A percentile compares a stretch with the other conserved stretches of the same genome.
Evolutionary conservation across 768 basidiomycete genomes (phyloP).

Genomic region (Tricholoma saponaceum): DNA sequence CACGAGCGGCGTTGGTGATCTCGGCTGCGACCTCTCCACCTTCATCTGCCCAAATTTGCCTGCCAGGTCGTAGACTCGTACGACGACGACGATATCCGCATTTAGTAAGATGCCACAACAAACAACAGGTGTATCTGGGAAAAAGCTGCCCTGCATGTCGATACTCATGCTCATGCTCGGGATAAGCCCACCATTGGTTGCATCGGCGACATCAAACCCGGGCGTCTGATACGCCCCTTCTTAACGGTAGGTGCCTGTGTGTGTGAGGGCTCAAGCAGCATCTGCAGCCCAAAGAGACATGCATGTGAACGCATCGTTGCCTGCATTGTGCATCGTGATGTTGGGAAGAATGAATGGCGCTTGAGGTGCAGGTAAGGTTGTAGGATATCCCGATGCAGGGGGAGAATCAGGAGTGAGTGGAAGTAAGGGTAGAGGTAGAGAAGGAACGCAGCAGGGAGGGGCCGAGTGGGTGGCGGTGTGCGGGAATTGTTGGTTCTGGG

Average conservation of each 20-base stretch:
- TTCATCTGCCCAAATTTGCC: constrained; percentile 39
- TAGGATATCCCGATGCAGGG: constrained; percentile 7
- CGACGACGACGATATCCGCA: too few species aligned
- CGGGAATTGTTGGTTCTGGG: constrained; percentile 53
- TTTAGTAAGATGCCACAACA: not conserved
- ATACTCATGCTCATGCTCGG: constrained; percentile 7
- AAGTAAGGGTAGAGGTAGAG: constrained; percentile 29
- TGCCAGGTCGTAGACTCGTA: constrained; percentile 36
- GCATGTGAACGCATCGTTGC: constrained; percentile 72
- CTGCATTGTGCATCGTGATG: constrained; percentile 64
- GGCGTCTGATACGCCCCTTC: constrained; percentile 18
- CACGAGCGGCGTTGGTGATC: not conserved
- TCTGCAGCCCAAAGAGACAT: constrained; percentile 68
- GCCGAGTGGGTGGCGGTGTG: constrained; percentile 39
- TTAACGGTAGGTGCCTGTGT: constrained; percentile 35
- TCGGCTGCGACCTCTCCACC: constrained; percentile 6
- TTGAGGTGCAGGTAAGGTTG: not conserved
- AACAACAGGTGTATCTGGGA: not conserved
- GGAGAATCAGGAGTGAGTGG: constrained; percentile 12
- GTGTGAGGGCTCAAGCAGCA: constrained; percentile 54
- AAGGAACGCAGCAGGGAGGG: constrained; percentile 70
- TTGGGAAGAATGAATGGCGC: constrained; percentile 29
- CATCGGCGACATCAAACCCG: not conserved
- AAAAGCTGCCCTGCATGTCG: not conserved
- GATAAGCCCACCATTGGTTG: not conserved